Evolutionary conservation across 345 rosid species (phyloP).

Genomic region (Firmiana major): DNA sequence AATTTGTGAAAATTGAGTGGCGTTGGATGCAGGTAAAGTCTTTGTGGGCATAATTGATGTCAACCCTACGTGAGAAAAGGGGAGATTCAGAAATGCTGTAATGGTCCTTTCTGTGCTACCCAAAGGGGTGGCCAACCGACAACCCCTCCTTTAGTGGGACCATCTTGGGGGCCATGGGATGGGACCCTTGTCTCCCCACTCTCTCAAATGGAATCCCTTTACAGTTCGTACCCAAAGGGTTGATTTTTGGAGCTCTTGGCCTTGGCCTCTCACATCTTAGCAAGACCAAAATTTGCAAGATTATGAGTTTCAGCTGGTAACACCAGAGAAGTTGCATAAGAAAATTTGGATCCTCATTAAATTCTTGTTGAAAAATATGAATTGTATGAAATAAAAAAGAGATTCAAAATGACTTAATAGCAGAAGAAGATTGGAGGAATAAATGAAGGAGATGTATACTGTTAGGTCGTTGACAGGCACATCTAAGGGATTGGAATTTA

Average conservation of each 20-base stretch:
- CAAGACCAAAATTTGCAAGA: not conserved
- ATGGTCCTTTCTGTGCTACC: slow-evolving; percentile 57
- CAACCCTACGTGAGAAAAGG: slow-evolving; percentile 45
- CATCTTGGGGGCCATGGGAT: slow-evolving; percentile 15
- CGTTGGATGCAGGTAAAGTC: not conserved
- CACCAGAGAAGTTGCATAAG: not conserved
- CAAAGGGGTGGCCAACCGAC: slow-evolving; percentile 79
- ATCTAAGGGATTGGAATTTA: not conserved
- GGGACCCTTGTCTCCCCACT: slow-evolving; percentile 26
- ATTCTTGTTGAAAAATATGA: slow-evolving; percentile 2
- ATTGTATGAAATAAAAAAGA: no score
- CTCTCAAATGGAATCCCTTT: not conserved
- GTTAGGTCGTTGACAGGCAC: not conserved
- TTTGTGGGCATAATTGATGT: slow-evolving; percentile 40
- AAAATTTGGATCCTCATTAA: not conserved
- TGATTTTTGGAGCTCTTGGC: not conserved
- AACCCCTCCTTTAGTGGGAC: slow-evolving; percentile 33
- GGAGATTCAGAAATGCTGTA: slow-evolving; percentile 19
- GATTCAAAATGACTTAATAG: not conserved
- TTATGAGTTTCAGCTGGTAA: no score
- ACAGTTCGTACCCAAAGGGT: not conserved
- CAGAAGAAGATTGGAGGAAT: not conserved
- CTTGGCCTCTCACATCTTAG: not conserved
- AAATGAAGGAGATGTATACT: not conserved
- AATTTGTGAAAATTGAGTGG: slow-evolving; percentile 6